phyloP scores from a whole-genome alignment of 1,284 basidiomycete species.

The Cryptococcus deneoformans region DNA sequence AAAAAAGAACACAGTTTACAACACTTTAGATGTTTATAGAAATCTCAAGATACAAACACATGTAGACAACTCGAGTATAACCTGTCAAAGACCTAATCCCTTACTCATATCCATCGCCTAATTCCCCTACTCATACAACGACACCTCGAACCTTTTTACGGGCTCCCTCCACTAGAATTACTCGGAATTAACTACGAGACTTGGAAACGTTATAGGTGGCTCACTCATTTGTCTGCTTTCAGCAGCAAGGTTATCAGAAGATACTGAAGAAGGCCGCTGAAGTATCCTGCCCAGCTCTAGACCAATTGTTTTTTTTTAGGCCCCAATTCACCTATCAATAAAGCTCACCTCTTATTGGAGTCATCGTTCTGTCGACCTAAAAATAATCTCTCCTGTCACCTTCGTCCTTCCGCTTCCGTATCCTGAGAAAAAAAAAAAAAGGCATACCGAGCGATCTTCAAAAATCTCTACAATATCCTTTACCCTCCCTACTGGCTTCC shows the following conservation, averaged over 20 bases:
- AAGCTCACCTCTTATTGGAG: conserved; percentile 13
- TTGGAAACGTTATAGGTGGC: not conserved
- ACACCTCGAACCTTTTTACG: not conserved
- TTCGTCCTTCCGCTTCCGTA: not conserved
- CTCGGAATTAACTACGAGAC: no score
- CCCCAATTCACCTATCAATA: not conserved
- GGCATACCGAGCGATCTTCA: conserved; percentile 1
- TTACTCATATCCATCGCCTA: no score
- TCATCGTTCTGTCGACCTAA: not conserved
- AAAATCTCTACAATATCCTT: conserved; percentile 10
- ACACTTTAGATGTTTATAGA: no score
- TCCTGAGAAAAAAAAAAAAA: not conserved
- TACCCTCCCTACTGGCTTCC: conserved; percentile 9
- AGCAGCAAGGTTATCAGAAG: conserved; percentile 2
- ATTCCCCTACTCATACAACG: not conserved
- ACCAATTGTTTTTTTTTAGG: not conserved
- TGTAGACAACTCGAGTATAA: no score
- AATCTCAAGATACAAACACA: not conserved
- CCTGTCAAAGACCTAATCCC: no score
- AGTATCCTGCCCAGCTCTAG: conserved; percentile 14
- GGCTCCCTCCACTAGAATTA: no score
- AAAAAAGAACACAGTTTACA: not conserved
- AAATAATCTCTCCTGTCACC: not conserved
- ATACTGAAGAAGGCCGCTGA: conserved; percentile 5
- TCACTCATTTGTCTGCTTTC: conserved; percentile 11